phyloP scores from a whole-genome alignment of 2,329 filamentous ascomycete species.

The Pyrenochaeta sp. region DNA sequence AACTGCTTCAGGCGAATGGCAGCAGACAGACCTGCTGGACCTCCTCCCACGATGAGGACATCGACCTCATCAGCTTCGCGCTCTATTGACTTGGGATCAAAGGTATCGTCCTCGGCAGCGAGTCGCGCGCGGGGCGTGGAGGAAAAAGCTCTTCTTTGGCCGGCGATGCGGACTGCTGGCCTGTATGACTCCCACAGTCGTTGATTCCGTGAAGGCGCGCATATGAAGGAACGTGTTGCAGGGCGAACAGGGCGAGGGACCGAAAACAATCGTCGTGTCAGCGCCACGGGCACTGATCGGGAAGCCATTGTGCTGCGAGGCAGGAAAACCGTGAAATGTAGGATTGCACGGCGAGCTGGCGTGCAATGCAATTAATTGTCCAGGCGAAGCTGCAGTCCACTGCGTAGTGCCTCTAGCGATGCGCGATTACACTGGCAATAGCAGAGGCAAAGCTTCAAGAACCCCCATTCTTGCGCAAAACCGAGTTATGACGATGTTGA shows the following conservation, averaged over 20 bases:
- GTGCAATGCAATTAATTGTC: neutral
- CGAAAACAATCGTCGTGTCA: slow-evolving; percentile 36
- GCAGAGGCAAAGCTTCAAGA: slow-evolving; percentile 15
- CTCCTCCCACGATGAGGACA: slow-evolving; percentile 94
- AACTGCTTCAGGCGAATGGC: slow-evolving; percentile 96
- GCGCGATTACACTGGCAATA: slow-evolving; percentile 10
- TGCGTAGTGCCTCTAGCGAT: neutral
- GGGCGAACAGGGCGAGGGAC: slow-evolving; percentile 26
- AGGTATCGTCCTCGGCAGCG: slow-evolving; percentile 49
- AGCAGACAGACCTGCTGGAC: slow-evolving; percentile 90
- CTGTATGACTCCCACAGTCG: slow-evolving; percentile 29
- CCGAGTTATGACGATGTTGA: slow-evolving; percentile 28
- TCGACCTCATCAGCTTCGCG: slow-evolving; percentile 94
- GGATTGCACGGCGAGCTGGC: neutral
- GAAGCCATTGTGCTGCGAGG: slow-evolving; percentile 39
- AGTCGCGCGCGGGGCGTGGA: slow-evolving; percentile 40
- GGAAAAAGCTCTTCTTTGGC: slow-evolving; percentile 47
- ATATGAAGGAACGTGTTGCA: slow-evolving; percentile 26
- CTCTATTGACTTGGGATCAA: slow-evolving; percentile 66
- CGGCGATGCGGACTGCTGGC: slow-evolving; percentile 46
- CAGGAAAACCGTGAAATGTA: slow-evolving; percentile 2
- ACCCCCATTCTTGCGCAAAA: slow-evolving; percentile 24
- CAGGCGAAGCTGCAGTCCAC: slow-evolving; percentile 4
- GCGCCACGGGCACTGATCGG: slow-evolving; percentile 34
- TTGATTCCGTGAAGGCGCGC: slow-evolving; percentile 21